These are phyloP conservation scores for Conticribra guillardii DNA, from an alignment of 108 stramenopile species.

Conservation along the genomic window DNA sequence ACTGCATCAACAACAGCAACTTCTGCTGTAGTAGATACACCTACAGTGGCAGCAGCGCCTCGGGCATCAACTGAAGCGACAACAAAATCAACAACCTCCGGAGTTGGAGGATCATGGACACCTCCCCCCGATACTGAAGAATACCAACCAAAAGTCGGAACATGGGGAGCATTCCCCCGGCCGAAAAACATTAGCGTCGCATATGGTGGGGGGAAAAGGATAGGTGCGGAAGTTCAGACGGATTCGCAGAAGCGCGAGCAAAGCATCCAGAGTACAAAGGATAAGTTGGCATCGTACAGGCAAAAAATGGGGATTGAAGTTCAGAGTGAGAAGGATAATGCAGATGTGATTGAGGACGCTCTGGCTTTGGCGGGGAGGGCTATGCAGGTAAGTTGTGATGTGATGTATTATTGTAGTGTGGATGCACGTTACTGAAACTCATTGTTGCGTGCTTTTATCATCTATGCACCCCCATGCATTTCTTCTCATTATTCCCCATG, in stretches of 20 bases:
- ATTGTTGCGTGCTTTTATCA: too few species aligned
- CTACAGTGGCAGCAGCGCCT: constrained; percentile 3
- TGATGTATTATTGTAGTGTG: too few species aligned
- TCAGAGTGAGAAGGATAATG: constrained; percentile 78
- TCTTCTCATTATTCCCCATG: too few species aligned
- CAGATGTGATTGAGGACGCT: constrained; percentile 75
- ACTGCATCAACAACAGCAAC: background rate
- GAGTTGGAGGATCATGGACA: constrained; percentile 81
- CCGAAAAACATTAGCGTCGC: constrained; percentile 92
- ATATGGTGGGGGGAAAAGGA: constrained; percentile 88
- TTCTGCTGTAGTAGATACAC: constrained; percentile 1
- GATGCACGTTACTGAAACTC: too few species aligned
- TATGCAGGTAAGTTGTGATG: constrained; percentile 45
- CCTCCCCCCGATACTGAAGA: constrained; percentile 27
- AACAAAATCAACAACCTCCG: constrained; percentile 55
- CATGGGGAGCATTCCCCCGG: constrained; percentile 94
- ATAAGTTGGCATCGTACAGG: constrained; percentile 61
- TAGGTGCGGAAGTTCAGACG: constrained; percentile 70
- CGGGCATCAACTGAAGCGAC: constrained; percentile 6
- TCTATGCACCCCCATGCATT: too few species aligned
- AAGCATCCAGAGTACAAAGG: constrained; percentile 51
- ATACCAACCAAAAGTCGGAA: constrained; percentile 77
- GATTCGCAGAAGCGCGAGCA: constrained; percentile 38
- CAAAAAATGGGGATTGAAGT: constrained; percentile 83
- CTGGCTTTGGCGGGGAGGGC: constrained; percentile 58